These are phyloP conservation scores for Murraya paniculata DNA, from an alignment of 345 rosid genomes.

Conservation along the genomic window DNA sequence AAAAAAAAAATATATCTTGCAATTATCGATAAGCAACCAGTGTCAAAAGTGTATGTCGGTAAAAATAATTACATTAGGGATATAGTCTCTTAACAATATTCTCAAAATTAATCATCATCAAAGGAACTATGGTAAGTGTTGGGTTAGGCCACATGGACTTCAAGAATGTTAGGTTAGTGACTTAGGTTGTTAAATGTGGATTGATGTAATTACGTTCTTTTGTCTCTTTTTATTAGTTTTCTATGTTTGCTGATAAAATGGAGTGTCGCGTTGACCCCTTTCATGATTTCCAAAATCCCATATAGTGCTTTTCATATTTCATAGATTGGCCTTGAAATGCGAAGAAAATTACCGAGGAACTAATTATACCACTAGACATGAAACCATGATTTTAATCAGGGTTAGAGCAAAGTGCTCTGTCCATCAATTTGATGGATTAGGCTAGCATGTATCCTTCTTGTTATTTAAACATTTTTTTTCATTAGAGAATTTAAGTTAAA, in stretches of 20 bases:
- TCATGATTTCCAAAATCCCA: neutral
- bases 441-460: neutral
- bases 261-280: neutral
- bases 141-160: conserved; percentile 2
- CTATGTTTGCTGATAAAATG: neutral
- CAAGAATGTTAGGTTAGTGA: neutral
- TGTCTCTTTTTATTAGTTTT: neutral
- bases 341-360: neutral
- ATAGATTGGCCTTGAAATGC: neutral
- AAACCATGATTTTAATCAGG: neutral
- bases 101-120: neutral
- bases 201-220: neutral
- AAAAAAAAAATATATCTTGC: no score
- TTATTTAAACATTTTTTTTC: no score
- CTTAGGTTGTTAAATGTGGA: neutral
- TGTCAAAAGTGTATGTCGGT: conserved; percentile 9
- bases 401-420: neutral
- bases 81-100: neutral
- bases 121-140: neutral
- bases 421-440: neutral
- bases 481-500: neutral
- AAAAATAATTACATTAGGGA: neutral
- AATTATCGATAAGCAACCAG: neutral
- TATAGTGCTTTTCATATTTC: neutral
- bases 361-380: neutral